phyloP scores from a whole-genome alignment of 2,329 filamentous ascomycete species.

The Teratosphaeria gauchensis region DNA sequence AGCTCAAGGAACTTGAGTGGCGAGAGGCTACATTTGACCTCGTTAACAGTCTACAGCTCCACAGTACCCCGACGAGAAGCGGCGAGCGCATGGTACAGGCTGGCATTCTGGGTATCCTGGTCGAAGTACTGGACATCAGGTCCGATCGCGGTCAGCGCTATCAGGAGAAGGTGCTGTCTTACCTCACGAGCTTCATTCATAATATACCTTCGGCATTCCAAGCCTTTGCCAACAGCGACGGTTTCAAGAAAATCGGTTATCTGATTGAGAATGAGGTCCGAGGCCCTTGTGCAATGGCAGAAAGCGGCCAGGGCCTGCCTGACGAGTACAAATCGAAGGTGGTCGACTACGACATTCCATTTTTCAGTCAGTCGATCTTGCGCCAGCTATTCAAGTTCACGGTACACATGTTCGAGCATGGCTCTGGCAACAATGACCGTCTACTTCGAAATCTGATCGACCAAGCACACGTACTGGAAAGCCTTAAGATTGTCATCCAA shows the following conservation, averaged over 20 bases:
- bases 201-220: conserved; percentile 71
- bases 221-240: conserved; percentile 69
- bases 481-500: conserved; percentile 70
- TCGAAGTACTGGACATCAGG: conserved; percentile 77
- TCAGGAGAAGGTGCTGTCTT: conserved; percentile 73
- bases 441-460: conserved; percentile 89
- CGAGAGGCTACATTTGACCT: conserved; percentile 83
- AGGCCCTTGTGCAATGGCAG: conserved; percentile 56
- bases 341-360: conserved; percentile 89
- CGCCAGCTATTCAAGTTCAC: conserved; percentile 94
- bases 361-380: conserved; percentile 84
- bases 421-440: conserved; percentile 76
- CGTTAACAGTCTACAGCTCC: conserved; percentile 63
- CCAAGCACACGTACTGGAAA: conserved; percentile 71
- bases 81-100: conserved; percentile 79
- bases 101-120: conserved; percentile 78
- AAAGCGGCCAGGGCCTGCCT: conserved; percentile 61
- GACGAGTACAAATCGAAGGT: conserved; percentile 64
- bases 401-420: conserved; percentile 83
- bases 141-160: conserved; percentile 74
- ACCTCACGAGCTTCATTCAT: conserved; percentile 82
- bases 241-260: conserved; percentile 83
- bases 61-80: conserved; percentile 44
- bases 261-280: conserved; percentile 72
- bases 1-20: conserved; percentile 70